Evolutionary conservation across 2,329 filamentous ascomycete species (phyloP).

Genomic region (Paecilomyces niveus): DNA sequence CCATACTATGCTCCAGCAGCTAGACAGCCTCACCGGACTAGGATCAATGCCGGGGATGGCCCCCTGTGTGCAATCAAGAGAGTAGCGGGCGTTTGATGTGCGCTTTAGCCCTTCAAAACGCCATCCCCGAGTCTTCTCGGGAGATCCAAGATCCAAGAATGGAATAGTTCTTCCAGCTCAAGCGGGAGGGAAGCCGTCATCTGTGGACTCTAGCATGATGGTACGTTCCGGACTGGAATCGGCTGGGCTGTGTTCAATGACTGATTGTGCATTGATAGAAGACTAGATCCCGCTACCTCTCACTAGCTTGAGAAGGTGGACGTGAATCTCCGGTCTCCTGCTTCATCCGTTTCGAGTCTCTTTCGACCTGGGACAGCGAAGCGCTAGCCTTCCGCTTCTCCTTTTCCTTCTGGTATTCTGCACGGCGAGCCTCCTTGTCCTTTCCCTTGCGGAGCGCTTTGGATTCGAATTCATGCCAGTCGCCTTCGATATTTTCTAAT

Average conservation of each 20-base stretch:
- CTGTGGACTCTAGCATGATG: not conserved
- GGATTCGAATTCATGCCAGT: conserved; percentile 98
- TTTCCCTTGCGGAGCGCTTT: conserved; percentile 90
- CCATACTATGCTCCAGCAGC: not conserved
- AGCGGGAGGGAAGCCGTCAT: not conserved
- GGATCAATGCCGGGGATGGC: not conserved
- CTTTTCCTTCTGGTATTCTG: conserved; percentile 39
- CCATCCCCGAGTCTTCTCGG: not conserved
- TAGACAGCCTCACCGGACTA: not conserved
- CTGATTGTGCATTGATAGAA: not conserved
- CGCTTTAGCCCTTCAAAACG: not conserved
- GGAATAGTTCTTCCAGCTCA: not conserved
- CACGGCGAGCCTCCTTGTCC: conserved; percentile 50
- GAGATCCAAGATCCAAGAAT: not conserved
- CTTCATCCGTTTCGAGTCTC: conserved; percentile 33
- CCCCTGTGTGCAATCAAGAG: not conserved
- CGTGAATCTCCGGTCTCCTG: conserved; percentile 19
- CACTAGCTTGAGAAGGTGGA: conserved; percentile 2
- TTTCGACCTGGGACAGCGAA: conserved; percentile 22
- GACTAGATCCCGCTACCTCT: conserved; percentile 3
- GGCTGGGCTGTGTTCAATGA: not conserved
- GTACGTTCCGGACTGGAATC: not conserved
- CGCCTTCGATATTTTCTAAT: conserved; percentile 73
- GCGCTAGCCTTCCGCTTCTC: conserved; percentile 43
- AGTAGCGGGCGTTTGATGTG: not conserved